Conservation (phyloP, 305 asterid genomes). For the Ilex paraguariensis region DNA sequence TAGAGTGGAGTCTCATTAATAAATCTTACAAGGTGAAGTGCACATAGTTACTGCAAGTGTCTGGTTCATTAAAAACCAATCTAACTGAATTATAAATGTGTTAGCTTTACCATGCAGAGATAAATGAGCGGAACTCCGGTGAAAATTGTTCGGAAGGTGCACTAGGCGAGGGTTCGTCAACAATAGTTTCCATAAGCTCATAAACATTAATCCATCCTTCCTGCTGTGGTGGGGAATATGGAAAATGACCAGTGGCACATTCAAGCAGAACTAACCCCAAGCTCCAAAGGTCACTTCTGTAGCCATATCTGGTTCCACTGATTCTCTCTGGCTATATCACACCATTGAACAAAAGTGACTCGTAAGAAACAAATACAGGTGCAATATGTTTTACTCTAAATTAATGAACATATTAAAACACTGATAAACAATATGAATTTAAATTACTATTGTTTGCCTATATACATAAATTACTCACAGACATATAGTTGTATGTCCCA, state of each 20-base stretch:
- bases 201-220: slow-evolving; percentile 78
- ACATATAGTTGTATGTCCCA: slow-evolving; percentile 98
- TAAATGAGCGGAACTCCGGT: slow-evolving; percentile 86
- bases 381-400: too few relatives aligned
- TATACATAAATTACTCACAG: slow-evolving; percentile 57
- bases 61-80: background rate
- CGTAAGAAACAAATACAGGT: too few relatives aligned
- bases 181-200: slow-evolving; percentile 88
- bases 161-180: slow-evolving; percentile 71
- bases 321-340: slow-evolving; percentile 88
- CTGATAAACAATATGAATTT: too few relatives aligned
- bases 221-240: slow-evolving; percentile 77
- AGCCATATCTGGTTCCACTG: slow-evolving; percentile 64
- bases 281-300: slow-evolving; percentile 93
- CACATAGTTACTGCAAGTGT: background rate
- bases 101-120: slow-evolving; percentile 71
- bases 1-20: too few relatives aligned
- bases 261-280: slow-evolving; percentile 88
- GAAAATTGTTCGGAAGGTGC: slow-evolving; percentile 79
- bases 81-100: background rate
- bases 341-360: background rate
- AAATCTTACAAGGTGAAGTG: too few relatives aligned
- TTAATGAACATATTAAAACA: too few relatives aligned
- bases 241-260: slow-evolving; percentile 82
- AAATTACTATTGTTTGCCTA: too few relatives aligned